These are phyloP conservation scores for Annulohypoxylon nitens DNA, from an alignment of 495 filamentous ascomycete species.

Conservation along the genomic window DNA sequence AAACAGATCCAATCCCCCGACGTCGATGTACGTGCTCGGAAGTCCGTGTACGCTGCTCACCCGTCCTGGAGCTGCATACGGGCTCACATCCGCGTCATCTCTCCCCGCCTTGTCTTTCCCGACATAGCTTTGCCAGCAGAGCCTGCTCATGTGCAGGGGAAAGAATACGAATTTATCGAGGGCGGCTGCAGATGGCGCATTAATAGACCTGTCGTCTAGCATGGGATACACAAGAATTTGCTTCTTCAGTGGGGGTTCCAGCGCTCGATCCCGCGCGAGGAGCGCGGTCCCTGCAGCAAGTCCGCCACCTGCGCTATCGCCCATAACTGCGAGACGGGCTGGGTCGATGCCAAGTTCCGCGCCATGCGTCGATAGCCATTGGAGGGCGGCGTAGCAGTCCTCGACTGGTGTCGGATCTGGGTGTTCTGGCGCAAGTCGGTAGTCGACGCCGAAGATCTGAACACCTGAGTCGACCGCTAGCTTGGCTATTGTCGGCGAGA, in stretches of 20 bases:
- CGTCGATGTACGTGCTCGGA: slow-evolving; percentile 51
- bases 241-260: slow-evolving; percentile 38
- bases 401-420: slow-evolving; percentile 40
- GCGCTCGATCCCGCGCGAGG: slow-evolving; percentile 42
- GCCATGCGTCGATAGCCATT: slow-evolving; percentile 34
- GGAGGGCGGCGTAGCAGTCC: slow-evolving; percentile 45
- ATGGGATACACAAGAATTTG: slow-evolving; percentile 50
- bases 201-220: slow-evolving; percentile 47
- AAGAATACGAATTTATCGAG: slow-evolving; percentile 19
- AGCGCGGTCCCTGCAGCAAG: slow-evolving; percentile 40
- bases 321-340: slow-evolving; percentile 46
- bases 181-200: not conserved
- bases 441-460: slow-evolving; percentile 54
- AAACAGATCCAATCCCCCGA: slow-evolving; percentile 50
- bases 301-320: slow-evolving; percentile 50
- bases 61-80: slow-evolving; percentile 43
- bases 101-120: slow-evolving; percentile 25
- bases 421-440: slow-evolving; percentile 54
- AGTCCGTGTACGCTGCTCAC: slow-evolving; percentile 40
- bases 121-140: slow-evolving; percentile 40
- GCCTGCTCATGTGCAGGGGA: not conserved
- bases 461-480: slow-evolving; percentile 45
- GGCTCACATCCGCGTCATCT: slow-evolving; percentile 28
- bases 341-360: slow-evolving; percentile 44
- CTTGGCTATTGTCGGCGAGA: slow-evolving; percentile 35